A percentile compares a stretch with the other conserved stretches of the same genome.
Evolutionary conservation across 306 rosid species (phyloP).

Genomic region (Fagus crenata): DNA sequence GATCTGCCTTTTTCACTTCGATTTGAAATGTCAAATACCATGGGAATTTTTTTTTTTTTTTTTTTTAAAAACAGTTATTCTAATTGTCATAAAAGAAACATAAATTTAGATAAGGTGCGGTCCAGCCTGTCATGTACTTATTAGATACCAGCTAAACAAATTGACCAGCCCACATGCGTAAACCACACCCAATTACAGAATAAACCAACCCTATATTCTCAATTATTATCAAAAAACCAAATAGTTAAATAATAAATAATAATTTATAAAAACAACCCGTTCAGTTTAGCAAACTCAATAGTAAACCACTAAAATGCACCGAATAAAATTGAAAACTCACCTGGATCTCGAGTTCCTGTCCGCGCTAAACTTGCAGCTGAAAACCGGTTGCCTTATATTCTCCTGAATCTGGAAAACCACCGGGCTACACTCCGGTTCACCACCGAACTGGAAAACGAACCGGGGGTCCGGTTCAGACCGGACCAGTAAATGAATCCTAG

Average conservation of each 20-base stretch:
- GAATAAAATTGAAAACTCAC: slow-evolving; percentile 29
- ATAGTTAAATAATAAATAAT: not conserved
- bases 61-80: too few species aligned
- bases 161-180: slow-evolving; percentile 40
- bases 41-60: too few species aligned
- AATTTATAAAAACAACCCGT: not conserved
- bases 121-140: slow-evolving; percentile 42
- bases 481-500: slow-evolving; percentile 56
- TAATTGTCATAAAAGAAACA: slow-evolving; percentile 31
- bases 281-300: not conserved
- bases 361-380: slow-evolving; percentile 89
- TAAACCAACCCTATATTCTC: slow-evolving; percentile 1
- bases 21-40: too few species aligned
- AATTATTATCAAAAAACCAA: not conserved
- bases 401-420: slow-evolving; percentile 89
- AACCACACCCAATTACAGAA: slow-evolving; percentile 35
- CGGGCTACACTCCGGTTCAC: slow-evolving; percentile 95
- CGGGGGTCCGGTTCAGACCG: slow-evolving; percentile 89
- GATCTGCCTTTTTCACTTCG: too few species aligned
- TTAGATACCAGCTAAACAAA: slow-evolving; percentile 29
- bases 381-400: slow-evolving; percentile 80
- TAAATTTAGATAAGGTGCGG: slow-evolving; percentile 26
- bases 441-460: slow-evolving; percentile 81
- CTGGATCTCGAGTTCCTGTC: slow-evolving; percentile 80
- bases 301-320: slow-evolving; percentile 14